Evolutionary conservation across 495 filamentous ascomycete genomes (phyloP).

Genomic region (Penicillium daleae): DNA sequence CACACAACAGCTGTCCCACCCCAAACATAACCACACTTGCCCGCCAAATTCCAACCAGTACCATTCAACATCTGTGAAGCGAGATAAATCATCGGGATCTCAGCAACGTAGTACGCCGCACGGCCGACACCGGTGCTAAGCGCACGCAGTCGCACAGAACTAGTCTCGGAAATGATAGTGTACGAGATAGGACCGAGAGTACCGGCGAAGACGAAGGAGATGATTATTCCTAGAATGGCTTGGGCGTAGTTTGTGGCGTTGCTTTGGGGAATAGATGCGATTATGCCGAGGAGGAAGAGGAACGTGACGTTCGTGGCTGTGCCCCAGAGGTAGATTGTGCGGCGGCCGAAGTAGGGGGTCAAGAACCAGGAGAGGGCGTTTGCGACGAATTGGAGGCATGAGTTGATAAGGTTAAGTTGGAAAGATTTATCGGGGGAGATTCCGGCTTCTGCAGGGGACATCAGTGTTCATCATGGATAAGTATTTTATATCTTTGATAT

Average conservation of each 20-base stretch:
- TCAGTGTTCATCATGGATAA: slow-evolving; percentile 2
- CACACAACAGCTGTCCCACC: slow-evolving; percentile 30
- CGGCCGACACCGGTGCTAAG: slow-evolving; percentile 59
- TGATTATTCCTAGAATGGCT: slow-evolving; percentile 55
- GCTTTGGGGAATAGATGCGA: slow-evolving; percentile 42
- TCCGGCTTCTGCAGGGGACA: slow-evolving; percentile 29
- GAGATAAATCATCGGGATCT: slow-evolving; percentile 58
- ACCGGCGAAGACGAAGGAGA: slow-evolving; percentile 51
- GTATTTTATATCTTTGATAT: background rate
- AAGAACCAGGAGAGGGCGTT: slow-evolving; percentile 32
- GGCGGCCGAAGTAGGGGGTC: slow-evolving; percentile 46
- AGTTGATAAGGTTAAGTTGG: slow-evolving; percentile 43
- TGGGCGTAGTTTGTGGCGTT: slow-evolving; percentile 46
- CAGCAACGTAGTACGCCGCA: slow-evolving; percentile 44
- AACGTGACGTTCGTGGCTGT: slow-evolving; percentile 39
- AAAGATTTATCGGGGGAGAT: slow-evolving; percentile 33
- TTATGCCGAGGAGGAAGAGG: slow-evolving; percentile 46
- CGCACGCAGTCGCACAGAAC: slow-evolving; percentile 52
- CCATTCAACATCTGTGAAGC: slow-evolving; percentile 53
- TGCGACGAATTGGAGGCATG: slow-evolving; percentile 42
- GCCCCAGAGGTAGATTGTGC: slow-evolving; percentile 52
- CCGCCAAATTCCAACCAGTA: slow-evolving; percentile 32
- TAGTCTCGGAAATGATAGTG: slow-evolving; percentile 61
- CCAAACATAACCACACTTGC: slow-evolving; percentile 46
- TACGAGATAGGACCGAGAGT: slow-evolving; percentile 55